Conservation (phyloP, 345 rosid species). For the Linum trigynum region DNA sequence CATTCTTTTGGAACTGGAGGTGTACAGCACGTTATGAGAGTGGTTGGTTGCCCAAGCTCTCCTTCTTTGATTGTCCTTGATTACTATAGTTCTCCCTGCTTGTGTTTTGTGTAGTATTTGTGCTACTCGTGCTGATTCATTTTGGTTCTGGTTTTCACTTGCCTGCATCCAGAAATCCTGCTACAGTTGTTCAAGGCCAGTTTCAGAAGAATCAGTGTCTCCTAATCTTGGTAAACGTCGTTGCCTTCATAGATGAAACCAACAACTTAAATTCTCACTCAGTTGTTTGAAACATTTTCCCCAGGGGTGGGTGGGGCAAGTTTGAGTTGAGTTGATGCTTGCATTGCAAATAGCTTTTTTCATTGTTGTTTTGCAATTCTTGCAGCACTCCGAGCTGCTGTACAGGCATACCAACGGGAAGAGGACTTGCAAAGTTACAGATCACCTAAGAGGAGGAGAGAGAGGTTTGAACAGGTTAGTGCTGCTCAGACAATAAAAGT, state of each 20-base stretch:
- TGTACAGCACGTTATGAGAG: constrained; percentile 43
- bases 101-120: not conserved
- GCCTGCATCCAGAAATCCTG: constrained; percentile 59
- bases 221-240: constrained; percentile 67
- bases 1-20: constrained; percentile 85
- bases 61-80: not conserved
- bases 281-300: not conserved
- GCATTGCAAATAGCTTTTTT: no score
- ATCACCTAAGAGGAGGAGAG: constrained; percentile 69
- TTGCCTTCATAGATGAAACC: not conserved
- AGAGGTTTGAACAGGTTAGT: constrained; percentile 73
- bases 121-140: not conserved
- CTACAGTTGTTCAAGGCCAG: constrained; percentile 53
- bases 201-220: constrained; percentile 55
- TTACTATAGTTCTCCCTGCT: not conserved
- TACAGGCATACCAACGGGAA: constrained; percentile 74
- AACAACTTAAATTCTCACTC: not conserved
- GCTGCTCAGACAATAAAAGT: not conserved
- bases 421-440: constrained; percentile 51
- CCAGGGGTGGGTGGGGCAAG: no score
- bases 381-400: constrained; percentile 71
- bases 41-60: constrained; percentile 29
- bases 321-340: no score
- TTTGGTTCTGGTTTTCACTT: constrained; percentile 14
- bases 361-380: not conserved